Evolutionary conservation across 108 stramenopile species (phyloP), one percentile per base, ranked within the genome.

Genomic region (Conticribra guillardii): DNA sequence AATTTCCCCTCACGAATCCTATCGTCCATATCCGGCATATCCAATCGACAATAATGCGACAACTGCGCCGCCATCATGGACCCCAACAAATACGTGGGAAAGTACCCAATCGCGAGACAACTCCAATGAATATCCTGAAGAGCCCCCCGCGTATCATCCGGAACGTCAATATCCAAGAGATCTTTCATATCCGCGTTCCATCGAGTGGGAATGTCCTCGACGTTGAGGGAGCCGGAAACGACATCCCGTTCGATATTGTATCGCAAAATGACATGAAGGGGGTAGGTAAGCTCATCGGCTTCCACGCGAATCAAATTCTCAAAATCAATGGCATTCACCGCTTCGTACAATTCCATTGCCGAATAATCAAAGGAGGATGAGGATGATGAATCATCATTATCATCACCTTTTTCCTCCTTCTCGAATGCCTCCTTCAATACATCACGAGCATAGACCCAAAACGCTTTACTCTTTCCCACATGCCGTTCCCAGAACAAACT

Each of bases 81-180:
- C 4, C 97, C 95, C n/a, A 97, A 60, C 32, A 96, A 73, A 68
- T 97, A 97, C 4, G 91, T 94, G 31, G 97, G 97, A 68, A 97
- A 97, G 69, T 97, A 97, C 16, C 97, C 97, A 70, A 94, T 76
- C 32, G 88, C 91, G 24, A 88, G 56, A 26, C 53, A 80, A 19
- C 55, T 76, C 94, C 94, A 97, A 69, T 96, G 94, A 45, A 95
- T 85, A 73, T 97, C 96, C 70, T 97, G 96, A 59, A 97, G 71
- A 54, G 85, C 87, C 17, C 95, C 95, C 37, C 80, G 50, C 29
- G 87, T 81, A 71, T 97, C 92, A 29, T 86, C 81, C 3, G 89
- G 85, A 37, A 96, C 90, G 22, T 93, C 88, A 9, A 95, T 70
- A 53, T 79, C 90, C 3, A 97, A 64, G 8, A 84, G 49, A 51